Conservation (phyloP, 75 land plant genomes). For the Cupressus sempervirens region DNA sequence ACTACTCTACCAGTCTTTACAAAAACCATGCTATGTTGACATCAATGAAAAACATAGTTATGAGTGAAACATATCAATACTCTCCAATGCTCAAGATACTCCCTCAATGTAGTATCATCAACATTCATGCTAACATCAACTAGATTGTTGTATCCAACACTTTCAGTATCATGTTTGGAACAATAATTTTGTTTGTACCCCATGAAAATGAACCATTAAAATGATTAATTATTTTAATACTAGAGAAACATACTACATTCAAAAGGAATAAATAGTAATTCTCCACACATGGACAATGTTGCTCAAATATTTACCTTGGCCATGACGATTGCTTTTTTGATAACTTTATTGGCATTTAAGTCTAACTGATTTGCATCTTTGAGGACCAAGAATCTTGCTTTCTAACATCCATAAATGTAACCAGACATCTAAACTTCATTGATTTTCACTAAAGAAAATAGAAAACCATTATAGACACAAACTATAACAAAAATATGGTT, state of each 20-base stretch:
- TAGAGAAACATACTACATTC: no score
- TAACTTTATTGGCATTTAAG: constrained; percentile 71
- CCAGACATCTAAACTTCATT: no score
- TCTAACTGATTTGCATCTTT: constrained; percentile 96
- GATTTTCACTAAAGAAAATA: no score
- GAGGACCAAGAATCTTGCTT: constrained; percentile 73
- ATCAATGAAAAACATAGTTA: no score
- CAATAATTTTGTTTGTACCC: constrained; percentile 56
- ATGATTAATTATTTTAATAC: background rate
- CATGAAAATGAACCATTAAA: background rate
- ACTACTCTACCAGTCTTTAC: no score
- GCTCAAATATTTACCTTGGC: constrained; percentile 68
- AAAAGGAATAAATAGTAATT: background rate
- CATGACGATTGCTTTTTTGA: constrained; percentile 91
- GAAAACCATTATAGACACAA: no score
- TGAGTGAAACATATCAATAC: no score
- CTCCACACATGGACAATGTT: background rate
- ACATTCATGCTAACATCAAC: no score
- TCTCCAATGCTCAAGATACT: no score
- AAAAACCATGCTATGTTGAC: no score
- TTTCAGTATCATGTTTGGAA: constrained; percentile 84
- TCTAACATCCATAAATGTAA: background rate
- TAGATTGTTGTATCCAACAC: constrained; percentile 93
- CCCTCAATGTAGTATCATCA: no score
- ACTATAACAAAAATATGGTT: no score